Conservation (phyloP, 352 stramenopile genomes). For the Hyaloperonospora brassicae region DNA sequence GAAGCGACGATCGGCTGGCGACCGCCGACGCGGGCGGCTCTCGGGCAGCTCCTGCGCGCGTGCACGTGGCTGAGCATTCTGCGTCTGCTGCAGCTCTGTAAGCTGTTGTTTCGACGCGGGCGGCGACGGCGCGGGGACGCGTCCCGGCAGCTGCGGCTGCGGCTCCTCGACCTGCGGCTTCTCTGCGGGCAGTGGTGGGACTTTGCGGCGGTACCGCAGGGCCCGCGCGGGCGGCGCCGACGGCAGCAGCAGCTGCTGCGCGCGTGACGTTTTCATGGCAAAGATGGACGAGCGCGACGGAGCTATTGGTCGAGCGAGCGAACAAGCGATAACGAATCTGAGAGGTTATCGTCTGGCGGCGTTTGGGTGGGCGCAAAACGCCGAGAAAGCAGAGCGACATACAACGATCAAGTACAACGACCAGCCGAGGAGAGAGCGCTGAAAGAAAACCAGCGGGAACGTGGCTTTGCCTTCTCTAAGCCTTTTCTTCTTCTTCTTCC, state of each 20-base stretch:
- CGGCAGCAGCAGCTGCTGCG: conserved; percentile 27
- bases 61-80: background rate
- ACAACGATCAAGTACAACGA: conserved; percentile 13
- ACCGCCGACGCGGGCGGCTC: conserved; percentile 14
- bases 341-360: conserved; percentile 4
- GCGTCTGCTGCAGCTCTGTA: conserved; percentile 8
- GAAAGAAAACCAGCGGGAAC: no score
- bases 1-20: conserved; percentile 5
- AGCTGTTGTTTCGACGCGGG: no score
- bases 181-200: conserved; percentile 13
- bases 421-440: no score
- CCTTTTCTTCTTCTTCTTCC: no score
- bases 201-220: conserved; percentile 53
- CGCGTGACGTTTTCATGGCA: conserved; percentile 44
- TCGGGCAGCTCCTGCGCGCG: conserved; percentile 1
- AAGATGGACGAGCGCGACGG: background rate
- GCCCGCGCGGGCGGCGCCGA: conserved; percentile 4
- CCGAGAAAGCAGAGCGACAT: conserved; percentile 1
- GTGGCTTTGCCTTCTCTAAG: no score
- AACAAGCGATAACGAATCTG: background rate
- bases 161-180: conserved; percentile 31
- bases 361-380: conserved; percentile 3
- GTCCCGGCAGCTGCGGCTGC: background rate
- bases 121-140: no score
- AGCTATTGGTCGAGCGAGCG: background rate